Evolutionary conservation across 441 rosid genomes (phyloP), one percentile per base, ranked within the genome.

Genomic region (Theobroma grandiflorum): DNA sequence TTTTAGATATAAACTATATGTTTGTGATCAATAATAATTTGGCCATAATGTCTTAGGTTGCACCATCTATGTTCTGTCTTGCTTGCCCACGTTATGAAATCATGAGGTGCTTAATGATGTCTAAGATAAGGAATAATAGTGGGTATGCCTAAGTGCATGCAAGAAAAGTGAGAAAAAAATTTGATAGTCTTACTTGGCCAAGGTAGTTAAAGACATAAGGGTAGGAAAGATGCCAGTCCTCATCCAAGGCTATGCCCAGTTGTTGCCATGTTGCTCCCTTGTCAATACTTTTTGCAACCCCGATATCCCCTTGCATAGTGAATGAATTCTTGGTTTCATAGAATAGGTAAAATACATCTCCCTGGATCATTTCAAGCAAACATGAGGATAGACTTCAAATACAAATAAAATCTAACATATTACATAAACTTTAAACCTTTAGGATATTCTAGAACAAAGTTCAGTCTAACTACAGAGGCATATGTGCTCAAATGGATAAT

Each of bases 291-390:
- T 86, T 87, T 38, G 99, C 94, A 42, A 92, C 99, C 74, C 93
- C 99, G 74, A 97, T 95, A 79, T 97, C 99, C 40, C 99, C 99
- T 90, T 97, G 98, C 92, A 87, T 75, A 38, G 99, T 95, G 35
- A 89, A 80, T 3, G 97, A 90, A 83, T 90, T 91, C 83, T 95
- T 97, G 57, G 94, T 95, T 75, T 95, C 99, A 50, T 86, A 94
- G 82, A 97, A 97, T 38, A 97, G 86, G 78, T 92, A 97, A 57
- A 95, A 82, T 8, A 83, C 84, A 65, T 90, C 93, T 38, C 91
- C 97, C 99, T 97, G 93, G 47, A 82, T 66, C 76, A 61, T 75
- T 67, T 6, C 71, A 50, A 81, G 31, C 69, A 38, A 76, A 76
- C 52, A 52, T 76, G 9, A 80, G 72, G 7, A 72, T 6, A 47